These are phyloP conservation scores for Mallotus japonicus DNA, from an alignment of 441 rosid species.

Conservation along the genomic window DNA sequence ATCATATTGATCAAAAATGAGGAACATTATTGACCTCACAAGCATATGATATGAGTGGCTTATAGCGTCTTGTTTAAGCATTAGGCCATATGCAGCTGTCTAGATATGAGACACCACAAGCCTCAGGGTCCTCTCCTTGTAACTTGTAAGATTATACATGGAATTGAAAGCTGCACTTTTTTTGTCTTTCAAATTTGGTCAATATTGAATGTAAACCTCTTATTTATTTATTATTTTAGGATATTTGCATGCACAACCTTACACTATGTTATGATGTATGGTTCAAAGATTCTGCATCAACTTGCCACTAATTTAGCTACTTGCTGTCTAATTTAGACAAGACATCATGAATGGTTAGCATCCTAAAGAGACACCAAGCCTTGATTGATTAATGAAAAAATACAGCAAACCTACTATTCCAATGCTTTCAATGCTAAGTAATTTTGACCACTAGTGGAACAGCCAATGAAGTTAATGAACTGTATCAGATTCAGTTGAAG, in stretches of 20 bases:
- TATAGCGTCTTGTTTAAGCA: neutral
- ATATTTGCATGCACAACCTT: neutral
- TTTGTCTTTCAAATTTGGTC: neutral
- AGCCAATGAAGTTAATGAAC: neutral
- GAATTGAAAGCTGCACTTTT: neutral
- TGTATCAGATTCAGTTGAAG: neutral
- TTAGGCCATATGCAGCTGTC: neutral
- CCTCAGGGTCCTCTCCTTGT: neutral
- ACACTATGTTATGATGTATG: neutral
- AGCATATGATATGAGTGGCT: neutral
- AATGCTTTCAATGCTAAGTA: neutral
- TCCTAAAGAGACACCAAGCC: too few relatives aligned
- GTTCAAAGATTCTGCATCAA: neutral
- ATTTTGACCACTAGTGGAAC: neutral
- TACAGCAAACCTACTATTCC: too few relatives aligned
- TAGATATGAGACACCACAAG: neutral
- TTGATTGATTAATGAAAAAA: too few relatives aligned
- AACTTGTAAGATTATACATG: neutral
- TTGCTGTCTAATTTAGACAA: neutral
- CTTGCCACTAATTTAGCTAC: neutral
- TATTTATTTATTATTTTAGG: neutral
- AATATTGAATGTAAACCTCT: too few relatives aligned
- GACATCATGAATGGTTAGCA: neutral
- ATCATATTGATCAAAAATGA: neutral
- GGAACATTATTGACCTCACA: slow-evolving; percentile 1